These are phyloP conservation scores for Lepidium aucheri DNA, from an alignment of 345 rosid species.

Conservation along the genomic window DNA sequence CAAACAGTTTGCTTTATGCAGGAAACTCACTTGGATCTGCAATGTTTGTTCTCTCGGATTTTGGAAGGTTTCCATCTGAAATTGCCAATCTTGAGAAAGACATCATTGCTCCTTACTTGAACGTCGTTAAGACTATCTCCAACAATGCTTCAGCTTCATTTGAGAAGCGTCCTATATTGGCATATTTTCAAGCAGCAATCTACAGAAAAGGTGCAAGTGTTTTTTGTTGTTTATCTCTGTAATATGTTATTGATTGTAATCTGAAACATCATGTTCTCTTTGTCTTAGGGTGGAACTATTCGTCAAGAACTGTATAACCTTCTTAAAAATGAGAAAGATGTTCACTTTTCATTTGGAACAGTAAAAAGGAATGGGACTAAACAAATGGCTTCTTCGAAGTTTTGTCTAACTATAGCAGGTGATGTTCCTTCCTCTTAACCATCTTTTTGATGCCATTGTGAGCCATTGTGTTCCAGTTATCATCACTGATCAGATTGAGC, in stretches of 20 bases:
- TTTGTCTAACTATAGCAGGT: slow-evolving; percentile 87
- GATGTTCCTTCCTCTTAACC: slow-evolving; percentile 63
- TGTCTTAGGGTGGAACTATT: slow-evolving; percentile 61
- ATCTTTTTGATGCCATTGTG: slow-evolving; percentile 72
- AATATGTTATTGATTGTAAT: neutral
- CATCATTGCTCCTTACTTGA: slow-evolving; percentile 77
- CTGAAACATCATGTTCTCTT: neutral
- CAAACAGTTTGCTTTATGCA: slow-evolving; percentile 64
- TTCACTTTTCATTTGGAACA: slow-evolving; percentile 72
- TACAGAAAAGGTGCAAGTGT: slow-evolving; percentile 81
- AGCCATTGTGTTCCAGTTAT: slow-evolving; percentile 89
- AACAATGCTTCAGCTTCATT: slow-evolving; percentile 47
- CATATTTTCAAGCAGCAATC: slow-evolving; percentile 85
- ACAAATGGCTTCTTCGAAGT: slow-evolving; percentile 73
- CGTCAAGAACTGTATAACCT: slow-evolving; percentile 82
- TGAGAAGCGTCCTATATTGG: slow-evolving; percentile 55
- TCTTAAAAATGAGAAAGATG: slow-evolving; percentile 80
- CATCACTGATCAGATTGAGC: slow-evolving; percentile 75
- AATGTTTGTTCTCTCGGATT: slow-evolving; percentile 91
- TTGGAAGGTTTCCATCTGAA: slow-evolving; percentile 67
- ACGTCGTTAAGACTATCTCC: slow-evolving; percentile 56
- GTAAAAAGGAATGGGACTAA: slow-evolving; percentile 50
- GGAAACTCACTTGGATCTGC: slow-evolving; percentile 62
- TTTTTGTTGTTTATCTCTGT: neutral
- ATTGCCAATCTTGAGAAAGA: slow-evolving; percentile 74